Evolutionary conservation across 2,329 filamentous ascomycete species (phyloP).

Genomic region (Triangularia verruculosa): DNA sequence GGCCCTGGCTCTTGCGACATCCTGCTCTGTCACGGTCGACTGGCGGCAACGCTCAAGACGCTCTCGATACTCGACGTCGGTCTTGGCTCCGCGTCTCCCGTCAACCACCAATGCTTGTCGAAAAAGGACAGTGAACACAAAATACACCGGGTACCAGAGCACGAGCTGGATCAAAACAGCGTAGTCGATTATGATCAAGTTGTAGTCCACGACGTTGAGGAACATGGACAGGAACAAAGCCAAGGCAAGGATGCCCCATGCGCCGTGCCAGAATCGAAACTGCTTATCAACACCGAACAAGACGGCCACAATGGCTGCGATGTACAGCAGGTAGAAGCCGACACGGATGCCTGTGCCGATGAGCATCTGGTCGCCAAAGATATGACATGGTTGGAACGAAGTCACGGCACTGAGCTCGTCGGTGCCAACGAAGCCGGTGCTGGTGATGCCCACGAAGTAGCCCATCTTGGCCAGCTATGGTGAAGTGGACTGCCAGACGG

Average conservation of each 20-base stretch:
- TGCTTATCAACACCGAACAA: conserved; percentile 29
- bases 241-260: conserved; percentile 26
- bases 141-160: conserved; percentile 30
- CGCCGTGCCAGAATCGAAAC: conserved; percentile 29
- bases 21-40: conserved; percentile 18
- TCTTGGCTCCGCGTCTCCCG: conserved; percentile 1
- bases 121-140: conserved; percentile 26
- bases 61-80: conserved; percentile 23
- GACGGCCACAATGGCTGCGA: conserved; percentile 25
- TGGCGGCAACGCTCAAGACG: conserved; percentile 21
- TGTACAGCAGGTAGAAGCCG: conserved; percentile 28
- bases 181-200: conserved; percentile 29
- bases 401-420: conserved; percentile 27
- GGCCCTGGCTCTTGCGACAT: conserved; percentile 23
- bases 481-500: not conserved
- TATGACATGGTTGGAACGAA: conserved; percentile 27
- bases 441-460: conserved; percentile 26
- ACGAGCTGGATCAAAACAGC: conserved; percentile 28
- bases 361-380: conserved; percentile 30
- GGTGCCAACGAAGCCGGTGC: conserved; percentile 28
- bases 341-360: conserved; percentile 27
- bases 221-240: conserved; percentile 28
- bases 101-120: conserved; percentile 25
- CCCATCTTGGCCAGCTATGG: conserved; percentile 20
- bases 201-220: conserved; percentile 25